Base-by-base conservation (phyloP, 108 stramenopile genomes). In the Cyclotella kingstonii region DNA sequence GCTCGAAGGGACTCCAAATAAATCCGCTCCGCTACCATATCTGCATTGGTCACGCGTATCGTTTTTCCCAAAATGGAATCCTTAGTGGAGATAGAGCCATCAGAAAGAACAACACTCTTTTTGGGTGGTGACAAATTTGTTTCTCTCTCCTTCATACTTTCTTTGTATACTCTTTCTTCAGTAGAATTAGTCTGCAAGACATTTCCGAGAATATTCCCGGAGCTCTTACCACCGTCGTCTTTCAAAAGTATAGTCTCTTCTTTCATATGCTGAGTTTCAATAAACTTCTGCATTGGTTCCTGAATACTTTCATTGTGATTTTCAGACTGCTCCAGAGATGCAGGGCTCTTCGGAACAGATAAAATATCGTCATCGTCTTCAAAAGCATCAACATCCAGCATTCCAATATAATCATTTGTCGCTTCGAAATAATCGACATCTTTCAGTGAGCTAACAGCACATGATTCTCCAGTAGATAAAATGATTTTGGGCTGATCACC, bases 51-150 rank as follows among this genome's bases (percentile, higher is more conserved):
- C 34, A 70, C 60, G 38, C 51, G 50, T 14, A 70, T 60, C 0
- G 52, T 54, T 54, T 34, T 70, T 8, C 68, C 68, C 17, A 70
- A 42, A 19, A 70, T 70, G 9, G 68, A 61, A 43, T 70, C 60
- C 36, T 70, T 70, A 1, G 68, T 70, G n/a, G 60, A 70, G n/a
- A 70, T 61, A 28, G 68, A 70, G 12, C 68, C 68, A 38, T 70
- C 68, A 53, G 41, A 30, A 14, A 61, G 51, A 9, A 61, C 52
- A n/a, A 61, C 68, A 38, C 26, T 5, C 12, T 54, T 60, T 41
- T 47, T 70, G n/a, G 68, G 49, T n/a, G 49, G 49, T 2, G 43
- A 52, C 30, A 60, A 34, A 7, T 25, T 54, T 17, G 25, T 41
- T n/a, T 18, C 51, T 64, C 63, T 41, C 2, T 15, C 39, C 2